Percentiles rank a stretch among this genome's conserved stretches.
phyloP scores from a whole-genome alignment of 495 filamentous ascomycete genomes.

The Lentithecium fluviatile region DNA sequence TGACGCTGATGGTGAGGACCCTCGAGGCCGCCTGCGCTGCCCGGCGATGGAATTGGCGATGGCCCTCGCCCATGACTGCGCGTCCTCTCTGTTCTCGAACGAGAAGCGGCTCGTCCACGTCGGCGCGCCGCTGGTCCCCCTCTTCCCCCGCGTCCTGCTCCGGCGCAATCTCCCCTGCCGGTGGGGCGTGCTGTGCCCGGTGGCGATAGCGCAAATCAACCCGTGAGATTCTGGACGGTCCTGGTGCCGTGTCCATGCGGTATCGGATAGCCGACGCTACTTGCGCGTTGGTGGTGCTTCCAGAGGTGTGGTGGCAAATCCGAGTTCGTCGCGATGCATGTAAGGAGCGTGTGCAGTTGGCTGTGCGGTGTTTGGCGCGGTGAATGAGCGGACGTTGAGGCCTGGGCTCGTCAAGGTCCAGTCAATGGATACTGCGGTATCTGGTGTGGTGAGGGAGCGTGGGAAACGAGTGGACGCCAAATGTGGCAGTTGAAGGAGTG shows the following conservation, averaged over 20 bases:
- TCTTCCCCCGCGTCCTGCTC: conserved; percentile 12
- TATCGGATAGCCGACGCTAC: conserved; percentile 12
- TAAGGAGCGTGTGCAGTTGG: conserved; percentile 22
- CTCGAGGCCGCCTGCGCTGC: conserved; percentile 1
- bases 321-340: conserved; percentile 10
- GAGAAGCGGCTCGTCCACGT: conserved; percentile 21
- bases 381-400: conserved; percentile 27
- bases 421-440: conserved; percentile 32
- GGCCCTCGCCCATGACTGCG: conserved; percentile 21
- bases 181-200: conserved; percentile 5
- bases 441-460: conserved; percentile 18
- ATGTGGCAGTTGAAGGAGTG: conserved; percentile 28
- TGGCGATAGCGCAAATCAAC: conserved; percentile 26
- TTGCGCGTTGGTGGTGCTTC: conserved; percentile 5
- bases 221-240: conserved; percentile 27
- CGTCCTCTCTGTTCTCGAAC: conserved; percentile 28
- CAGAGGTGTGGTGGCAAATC: conserved; percentile 22
- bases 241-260: conserved; percentile 22
- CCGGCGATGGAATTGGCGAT: conserved; percentile 31
- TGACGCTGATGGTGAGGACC: conserved; percentile 18
- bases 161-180: not conserved
- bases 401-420: conserved; percentile 26
- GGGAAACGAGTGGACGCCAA: conserved; percentile 36
- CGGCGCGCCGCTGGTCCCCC: conserved; percentile 5
- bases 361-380: conserved; percentile 10